Evolutionary conservation across 768 basidiomycete species (phyloP), one percentile per base, ranked within the genome.

Genomic region (Tricholoma saponaceum): DNA sequence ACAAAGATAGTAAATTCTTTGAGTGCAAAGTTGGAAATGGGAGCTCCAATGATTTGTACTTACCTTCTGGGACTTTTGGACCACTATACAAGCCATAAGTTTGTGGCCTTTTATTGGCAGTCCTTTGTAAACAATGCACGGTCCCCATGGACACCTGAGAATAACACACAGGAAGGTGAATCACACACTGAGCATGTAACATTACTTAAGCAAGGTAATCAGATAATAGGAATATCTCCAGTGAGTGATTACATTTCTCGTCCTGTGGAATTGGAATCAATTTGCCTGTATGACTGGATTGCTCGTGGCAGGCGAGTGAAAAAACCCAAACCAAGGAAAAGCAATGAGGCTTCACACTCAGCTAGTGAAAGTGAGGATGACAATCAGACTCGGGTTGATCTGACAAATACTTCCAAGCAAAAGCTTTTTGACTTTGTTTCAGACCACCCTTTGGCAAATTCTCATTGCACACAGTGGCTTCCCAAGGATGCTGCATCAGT

Each of bases 231-330:
- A 0, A 56, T 65, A 16, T 71, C 70, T 3, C 62, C 60, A 39
- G 63, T 74, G 0, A 58, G 67, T 61, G 73, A 76, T 55, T 75
- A 76, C 55, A 68, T 66, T 6, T 68, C 67, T 55, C 23, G 70
- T 20, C 5, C n/a, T 7, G 5, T 18, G 1, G n/a, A 41, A 5
- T 18, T 41, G 2, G 39, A 41, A 8, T 3, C n/a, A 5, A 13
- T 41, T 5, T 41, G 39, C 18, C 7, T 41, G n/a, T 41, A 41
- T 18, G 39, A 41, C 7, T 41, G 35, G 35, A 14, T 35, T 30
- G 28, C 13, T 35, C 13, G 14, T 4, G 35, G 5, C 5, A 35
- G 13, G 12, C 13, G 37, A 30, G 37, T 39, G n/a, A n/a, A 39
- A 39, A 39, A 39, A 39, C 14, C 28, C 37, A 39, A 39, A 5